Conservation (phyloP, 208 protist genomes). For the Crithidia thermophila region DNA sequence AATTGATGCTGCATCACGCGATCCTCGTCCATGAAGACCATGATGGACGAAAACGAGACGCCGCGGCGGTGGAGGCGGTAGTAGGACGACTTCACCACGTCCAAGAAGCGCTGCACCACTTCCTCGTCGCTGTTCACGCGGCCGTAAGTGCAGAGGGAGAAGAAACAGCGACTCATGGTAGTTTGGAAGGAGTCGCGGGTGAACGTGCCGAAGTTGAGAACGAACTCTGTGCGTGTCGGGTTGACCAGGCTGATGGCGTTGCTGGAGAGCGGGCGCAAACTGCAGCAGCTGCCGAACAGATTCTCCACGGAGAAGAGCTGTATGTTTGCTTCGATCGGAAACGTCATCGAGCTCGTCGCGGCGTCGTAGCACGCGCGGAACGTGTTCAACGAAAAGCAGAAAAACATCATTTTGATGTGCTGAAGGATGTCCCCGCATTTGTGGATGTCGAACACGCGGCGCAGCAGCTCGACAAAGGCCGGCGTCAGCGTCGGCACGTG, state of each 20-base stretch:
- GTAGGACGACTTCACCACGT: conserved; percentile 19
- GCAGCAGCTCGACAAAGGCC: conserved; percentile 59
- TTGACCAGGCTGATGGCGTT: conserved; percentile 51
- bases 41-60: conserved; percentile 28
- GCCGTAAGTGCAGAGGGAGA: conserved; percentile 41
- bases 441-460: conserved; percentile 56
- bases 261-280: conserved; percentile 27
- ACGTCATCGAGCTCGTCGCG: conserved; percentile 54
- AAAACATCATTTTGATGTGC: conserved; percentile 43
- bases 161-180: background rate
- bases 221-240: conserved; percentile 19
- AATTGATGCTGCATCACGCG: background rate
- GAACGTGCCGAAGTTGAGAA: background rate
- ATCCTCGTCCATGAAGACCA: conserved; percentile 26
- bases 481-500: conserved; percentile 61
- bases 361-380: conserved; percentile 45
- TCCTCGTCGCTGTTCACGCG: conserved; percentile 60
- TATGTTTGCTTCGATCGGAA: conserved; percentile 43
- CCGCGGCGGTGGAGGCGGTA: conserved; percentile 31
- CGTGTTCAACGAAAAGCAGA: conserved; percentile 52
- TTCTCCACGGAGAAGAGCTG: conserved; percentile 38
- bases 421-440: conserved; percentile 53
- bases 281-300: background rate
- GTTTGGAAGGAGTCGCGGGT: conserved; percentile 1
- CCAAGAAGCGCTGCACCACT: conserved; percentile 38